Evolutionary conservation across 108 stramenopile species (phyloP), one percentile per base, ranked within the genome.

Genomic region (Stephanodiscus triporus): DNA sequence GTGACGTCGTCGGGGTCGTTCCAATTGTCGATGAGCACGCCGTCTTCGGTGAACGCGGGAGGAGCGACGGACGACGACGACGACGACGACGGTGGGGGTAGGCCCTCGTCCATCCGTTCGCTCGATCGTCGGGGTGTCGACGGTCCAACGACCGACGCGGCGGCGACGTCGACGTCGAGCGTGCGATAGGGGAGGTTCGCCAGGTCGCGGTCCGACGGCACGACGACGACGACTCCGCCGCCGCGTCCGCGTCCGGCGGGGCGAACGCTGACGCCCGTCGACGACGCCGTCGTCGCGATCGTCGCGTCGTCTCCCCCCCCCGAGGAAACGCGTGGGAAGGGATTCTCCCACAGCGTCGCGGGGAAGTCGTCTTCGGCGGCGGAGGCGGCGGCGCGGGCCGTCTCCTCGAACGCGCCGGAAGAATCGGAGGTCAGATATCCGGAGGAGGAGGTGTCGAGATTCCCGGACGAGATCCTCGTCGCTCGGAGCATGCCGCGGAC

Each of bases 321-420:
- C 34, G 19, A 1, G 26, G 23, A 16, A 22, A 23, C 13, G 37
- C 17, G 19, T 50, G 30, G n/a, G 23, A 89, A 93, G 20, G 92
- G 92, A 67, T 91, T 76, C 69, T 93, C 92, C 92, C 92, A 93
- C 71, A 86, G 78, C 75, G 88, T 85, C 34, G 88, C 87, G 10
- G 80, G 76, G 38, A 73, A 73, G 26, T 30, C 56, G 17, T 61
- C 60, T 29, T 57, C 16, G 32, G 69, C 76, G 40, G 53, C 65
- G 17, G 69, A 53, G 29, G 68, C 70, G 34, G 63, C 26, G 48
- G 16, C 42, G 16, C n/a, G 71, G 29, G n/a, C n/a, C n/a, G n/a
- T n/a, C n/a, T 57, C 56, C 26, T 29, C 11, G 24, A 29, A 13
- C 2, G 0, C n/a, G 4, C 24, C 55, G 24, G 26, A 27, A 26